These are phyloP conservation scores for Ustilago crameri DNA, from an alignment of 1,284 basidiomycete genomes.

Conservation along the genomic window DNA sequence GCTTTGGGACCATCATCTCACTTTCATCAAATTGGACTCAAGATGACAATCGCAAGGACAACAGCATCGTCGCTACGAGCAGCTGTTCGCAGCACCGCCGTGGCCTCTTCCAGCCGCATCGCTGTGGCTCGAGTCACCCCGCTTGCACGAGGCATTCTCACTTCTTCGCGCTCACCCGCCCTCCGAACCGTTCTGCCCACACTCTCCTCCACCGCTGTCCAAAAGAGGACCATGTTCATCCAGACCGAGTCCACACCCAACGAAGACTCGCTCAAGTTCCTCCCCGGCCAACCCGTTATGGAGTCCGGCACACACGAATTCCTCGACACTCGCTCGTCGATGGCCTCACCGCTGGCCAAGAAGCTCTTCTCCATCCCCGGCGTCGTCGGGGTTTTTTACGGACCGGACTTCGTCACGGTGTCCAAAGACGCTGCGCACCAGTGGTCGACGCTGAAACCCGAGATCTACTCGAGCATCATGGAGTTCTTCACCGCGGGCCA, in stretches of 20 bases:
- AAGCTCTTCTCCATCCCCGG: constrained; percentile 93
- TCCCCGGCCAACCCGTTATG: constrained; percentile 91
- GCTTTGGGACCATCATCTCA: background rate
- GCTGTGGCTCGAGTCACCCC: constrained; percentile 4
- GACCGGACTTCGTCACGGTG: constrained; percentile 97
- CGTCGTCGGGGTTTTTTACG: constrained; percentile 88
- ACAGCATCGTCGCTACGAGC: constrained; percentile 16
- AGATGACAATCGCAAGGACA: constrained; percentile 26
- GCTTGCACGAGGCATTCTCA: constrained; percentile 22
- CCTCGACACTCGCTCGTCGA: constrained; percentile 75
- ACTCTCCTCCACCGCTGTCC: background rate
- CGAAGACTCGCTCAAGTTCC: constrained; percentile 96
- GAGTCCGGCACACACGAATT: constrained; percentile 86
- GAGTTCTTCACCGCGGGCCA: constrained; percentile 93
- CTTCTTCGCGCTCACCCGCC: constrained; percentile 7
- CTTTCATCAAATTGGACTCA: constrained; percentile 5
- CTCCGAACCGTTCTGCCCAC: constrained; percentile 1
- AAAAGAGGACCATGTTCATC: constrained; percentile 59
- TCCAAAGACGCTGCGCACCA: constrained; percentile 86
- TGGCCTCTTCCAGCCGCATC: constrained; percentile 9
- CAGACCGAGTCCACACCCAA: constrained; percentile 93
- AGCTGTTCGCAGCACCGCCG: constrained; percentile 10
- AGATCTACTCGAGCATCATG: constrained; percentile 97
- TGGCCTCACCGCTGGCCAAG: constrained; percentile 86
- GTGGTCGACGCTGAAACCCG: constrained; percentile 95